A percentile compares a stretch with the other conserved stretches of the same genome.
phyloP scores from a whole-genome alignment of 257 asterid genomes.

The Plantago elongata region DNA sequence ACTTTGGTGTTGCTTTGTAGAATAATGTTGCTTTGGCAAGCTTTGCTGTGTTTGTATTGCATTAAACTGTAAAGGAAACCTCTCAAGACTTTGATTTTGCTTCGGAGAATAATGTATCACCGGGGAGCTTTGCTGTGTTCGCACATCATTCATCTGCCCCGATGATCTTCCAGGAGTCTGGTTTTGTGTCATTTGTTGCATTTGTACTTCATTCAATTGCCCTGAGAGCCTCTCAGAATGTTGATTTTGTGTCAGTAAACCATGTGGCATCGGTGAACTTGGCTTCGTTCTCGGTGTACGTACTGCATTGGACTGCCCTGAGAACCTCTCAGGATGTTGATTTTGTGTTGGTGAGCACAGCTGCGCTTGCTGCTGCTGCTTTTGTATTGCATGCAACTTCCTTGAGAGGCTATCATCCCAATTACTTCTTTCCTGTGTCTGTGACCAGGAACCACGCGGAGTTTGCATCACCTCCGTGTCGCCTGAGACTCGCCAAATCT shows the following conservation, averaged over 20 bases:
- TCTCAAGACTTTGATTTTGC: neutral
- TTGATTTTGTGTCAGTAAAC: no score
- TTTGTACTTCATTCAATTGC: neutral
- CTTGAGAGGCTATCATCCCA: neutral
- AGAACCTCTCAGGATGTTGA: neutral
- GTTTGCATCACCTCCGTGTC: neutral
- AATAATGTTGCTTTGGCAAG: neutral
- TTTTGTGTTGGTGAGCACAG: neutral
- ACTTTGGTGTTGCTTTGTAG: neutral
- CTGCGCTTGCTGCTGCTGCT: neutral
- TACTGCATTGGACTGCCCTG: neutral
- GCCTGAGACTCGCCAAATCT: slow-evolving; percentile 8
- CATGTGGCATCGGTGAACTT: neutral
- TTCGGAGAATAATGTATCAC: neutral
- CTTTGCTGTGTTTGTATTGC: neutral
- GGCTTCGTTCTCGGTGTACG: neutral
- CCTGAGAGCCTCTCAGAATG: slow-evolving; percentile 1
- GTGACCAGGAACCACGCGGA: neutral
- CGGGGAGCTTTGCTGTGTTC: neutral
- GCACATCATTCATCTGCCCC: neutral
- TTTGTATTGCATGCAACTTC: neutral
- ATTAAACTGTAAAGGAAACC: neutral
- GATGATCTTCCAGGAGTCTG: neutral
- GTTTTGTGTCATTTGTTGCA: neutral
- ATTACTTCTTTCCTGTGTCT: neutral